phyloP scores from a whole-genome alignment of 2,329 filamentous ascomycete genomes.

The Colletotrichum abscissum region DNA sequence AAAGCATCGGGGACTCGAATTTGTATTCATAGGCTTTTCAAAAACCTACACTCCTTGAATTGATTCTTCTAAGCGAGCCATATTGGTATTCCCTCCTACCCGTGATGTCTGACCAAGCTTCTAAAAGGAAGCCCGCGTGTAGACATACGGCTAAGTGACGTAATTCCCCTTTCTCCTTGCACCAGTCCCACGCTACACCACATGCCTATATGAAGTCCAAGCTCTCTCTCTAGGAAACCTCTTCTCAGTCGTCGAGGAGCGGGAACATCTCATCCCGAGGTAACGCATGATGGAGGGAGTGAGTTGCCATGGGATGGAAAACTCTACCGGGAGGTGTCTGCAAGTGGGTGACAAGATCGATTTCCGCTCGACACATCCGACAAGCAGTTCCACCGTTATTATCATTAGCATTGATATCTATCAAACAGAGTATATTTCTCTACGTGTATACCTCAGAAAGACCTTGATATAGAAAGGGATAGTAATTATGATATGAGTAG shows the following conservation, averaged over 20 bases:
- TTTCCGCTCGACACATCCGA: too few species aligned
- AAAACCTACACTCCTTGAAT: constrained; percentile 13
- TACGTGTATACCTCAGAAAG: too few species aligned
- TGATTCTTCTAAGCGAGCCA: not conserved
- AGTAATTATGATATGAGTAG: too few species aligned
- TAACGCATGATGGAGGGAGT: not conserved
- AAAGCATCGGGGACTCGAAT: not conserved
- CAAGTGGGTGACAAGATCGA: too few species aligned
- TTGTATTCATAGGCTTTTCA: not conserved
- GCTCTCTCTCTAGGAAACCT: not conserved
- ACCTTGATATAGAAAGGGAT: too few species aligned
- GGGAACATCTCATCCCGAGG: not conserved
- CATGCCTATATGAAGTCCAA: not conserved
- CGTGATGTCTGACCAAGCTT: not conserved
- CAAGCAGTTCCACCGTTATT: too few species aligned
- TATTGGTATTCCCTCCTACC: not conserved
- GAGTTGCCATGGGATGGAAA: not conserved
- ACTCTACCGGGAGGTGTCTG: not conserved
- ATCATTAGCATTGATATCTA: too few species aligned
- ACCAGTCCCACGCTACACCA: not conserved
- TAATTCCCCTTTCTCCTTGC: not conserved
- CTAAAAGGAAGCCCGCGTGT: not conserved
- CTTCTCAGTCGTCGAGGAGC: not conserved
- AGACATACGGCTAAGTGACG: not conserved
- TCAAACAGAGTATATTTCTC: too few species aligned